Percentiles rank a stretch among this genome's conserved stretches.
Evolutionary conservation across 371 early-diverging fungal genomes (phyloP).

Genomic region (Syncephalastrum racemosum): DNA sequence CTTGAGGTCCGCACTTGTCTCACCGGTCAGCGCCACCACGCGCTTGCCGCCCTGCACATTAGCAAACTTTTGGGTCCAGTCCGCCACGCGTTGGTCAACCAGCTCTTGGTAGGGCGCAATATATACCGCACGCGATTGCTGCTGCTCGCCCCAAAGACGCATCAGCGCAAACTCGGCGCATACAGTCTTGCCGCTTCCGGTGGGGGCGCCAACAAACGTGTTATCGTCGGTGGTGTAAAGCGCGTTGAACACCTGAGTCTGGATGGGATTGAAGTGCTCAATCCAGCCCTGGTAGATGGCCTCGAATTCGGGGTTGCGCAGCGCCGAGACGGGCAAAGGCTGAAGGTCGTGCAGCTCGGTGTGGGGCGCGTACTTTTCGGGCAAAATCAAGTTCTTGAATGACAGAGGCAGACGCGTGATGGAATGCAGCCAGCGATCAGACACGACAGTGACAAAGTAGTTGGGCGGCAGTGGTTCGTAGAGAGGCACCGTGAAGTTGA

Average conservation of each 20-base stretch:
- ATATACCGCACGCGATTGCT: conserved; percentile 82
- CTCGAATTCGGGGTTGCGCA: conserved; percentile 74
- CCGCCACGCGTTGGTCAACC: conserved; percentile 72
- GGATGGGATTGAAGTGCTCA: conserved; percentile 93
- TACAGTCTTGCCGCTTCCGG: conserved; percentile 97
- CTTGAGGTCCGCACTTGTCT: conserved; percentile 88
- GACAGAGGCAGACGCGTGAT: conserved; percentile 91
- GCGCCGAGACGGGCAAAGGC: conserved; percentile 81
- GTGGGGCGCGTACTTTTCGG: conserved; percentile 91
- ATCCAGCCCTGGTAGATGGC: conserved; percentile 61
- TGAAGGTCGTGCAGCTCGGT: conserved; percentile 94
- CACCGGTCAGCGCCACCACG: conserved; percentile 92
- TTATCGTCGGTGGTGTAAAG: conserved; percentile 91
- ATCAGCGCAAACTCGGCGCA: conserved; percentile 95
- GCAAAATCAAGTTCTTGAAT: conserved; percentile 89
- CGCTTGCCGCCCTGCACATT: conserved; percentile 71
- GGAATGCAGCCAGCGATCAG: conserved; percentile 94
- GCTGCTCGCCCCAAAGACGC: conserved; percentile 70
- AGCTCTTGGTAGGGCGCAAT: conserved; percentile 92
- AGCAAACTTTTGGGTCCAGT: conserved; percentile 81
- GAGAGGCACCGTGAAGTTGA: conserved; percentile 92
- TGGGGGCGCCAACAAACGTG: conserved; percentile 94
- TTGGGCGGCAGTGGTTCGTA: conserved; percentile 94
- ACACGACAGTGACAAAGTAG: conserved; percentile 88
- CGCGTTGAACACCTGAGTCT: conserved; percentile 94